phyloP scores from a whole-genome alignment of 148 eudicot species.

The Silene conica region DNA sequence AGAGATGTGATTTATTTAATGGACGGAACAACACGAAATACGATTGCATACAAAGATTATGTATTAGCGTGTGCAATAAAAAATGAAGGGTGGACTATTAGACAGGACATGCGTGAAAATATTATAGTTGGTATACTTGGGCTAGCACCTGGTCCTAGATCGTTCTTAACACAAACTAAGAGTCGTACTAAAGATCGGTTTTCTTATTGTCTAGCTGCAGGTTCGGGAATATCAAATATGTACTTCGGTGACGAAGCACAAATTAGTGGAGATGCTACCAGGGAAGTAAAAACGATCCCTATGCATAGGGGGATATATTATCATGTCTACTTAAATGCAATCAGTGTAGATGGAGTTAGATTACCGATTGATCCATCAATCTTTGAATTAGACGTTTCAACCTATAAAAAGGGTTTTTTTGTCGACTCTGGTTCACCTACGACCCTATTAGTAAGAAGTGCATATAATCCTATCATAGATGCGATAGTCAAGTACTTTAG shows the following conservation, averaged over 20 bases:
- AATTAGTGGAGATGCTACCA: background rate
- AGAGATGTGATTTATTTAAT: constrained; percentile 5
- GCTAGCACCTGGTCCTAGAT: background rate
- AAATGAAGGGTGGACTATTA: background rate
- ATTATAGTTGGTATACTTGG: constrained; percentile 7
- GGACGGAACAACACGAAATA: too few relatives aligned
- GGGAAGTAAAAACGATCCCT: background rate
- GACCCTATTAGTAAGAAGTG: background rate
- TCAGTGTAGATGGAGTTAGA: constrained; percentile 1
- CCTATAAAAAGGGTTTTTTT: background rate
- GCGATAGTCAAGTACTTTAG: background rate
- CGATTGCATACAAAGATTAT: too few relatives aligned
- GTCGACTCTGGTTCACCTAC: constrained; percentile 19
- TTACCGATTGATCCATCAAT: constrained; percentile 11
- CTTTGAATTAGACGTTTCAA: constrained; percentile 1
- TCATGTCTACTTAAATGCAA: constrained; percentile 15
- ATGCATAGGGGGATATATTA: background rate
- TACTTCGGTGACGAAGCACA: background rate
- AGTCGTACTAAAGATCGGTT: background rate
- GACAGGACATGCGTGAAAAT: background rate
- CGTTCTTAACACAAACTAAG: background rate
- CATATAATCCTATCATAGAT: background rate
- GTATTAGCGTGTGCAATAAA: constrained; percentile 12
- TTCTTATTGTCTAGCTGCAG: constrained; percentile 10
- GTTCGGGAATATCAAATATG: background rate